Evolutionary conservation across 1,139 yeast species (phyloP), one percentile per base, ranked within the genome.

Genomic region (Lodderomyces elongisporus): DNA sequence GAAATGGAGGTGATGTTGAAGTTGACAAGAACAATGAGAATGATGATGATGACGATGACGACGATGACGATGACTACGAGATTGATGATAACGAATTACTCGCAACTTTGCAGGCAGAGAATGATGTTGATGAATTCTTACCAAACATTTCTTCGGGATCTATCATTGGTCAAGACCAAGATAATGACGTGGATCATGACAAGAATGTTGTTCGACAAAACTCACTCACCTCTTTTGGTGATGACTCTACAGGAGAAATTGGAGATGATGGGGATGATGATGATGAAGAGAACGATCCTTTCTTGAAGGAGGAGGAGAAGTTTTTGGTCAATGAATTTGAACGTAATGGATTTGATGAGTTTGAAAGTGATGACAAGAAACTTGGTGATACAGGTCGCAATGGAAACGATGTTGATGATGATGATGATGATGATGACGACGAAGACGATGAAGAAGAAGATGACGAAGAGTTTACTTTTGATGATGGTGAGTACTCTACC

Each of bases 21-120:
- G n/a, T n/a, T n/a, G n/a, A n/a, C n/a, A n/a, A 63, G n/a, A n/a
- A n/a, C n/a, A n/a, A 65, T 32, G 78, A 72, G 14, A 73, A 68
- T 23, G 80, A 74, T n/a, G n/a, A n/a, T n/a, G n/a, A n/a, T n/a
- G n/a, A n/a, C n/a, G 10, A 20, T 31, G 49, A 73, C 21, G 67
- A 73, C 43, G 77, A 87, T 0, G 88, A 80, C 39, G 85, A 74
- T 8, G 81, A 75, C 48, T 74, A 79, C 49, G 85, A 80, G 48
- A 76, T 81, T 41, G 88, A 81, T 51, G 83, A 79, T 47, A 81
- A 80, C 45, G 84, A 79, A 42, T 66, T 81, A 39, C 67, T 81
- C 36, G 81, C 81, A 28, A 79, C 87, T 1, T 61, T 78, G 33
- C 83, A 79, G 44, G 83, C 79, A 15, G 85, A 79, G 47, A 74